These are phyloP conservation scores for Orbilia ellipsospora DNA, from an alignment of 2,329 filamentous ascomycete species.

Conservation along the genomic window DNA sequence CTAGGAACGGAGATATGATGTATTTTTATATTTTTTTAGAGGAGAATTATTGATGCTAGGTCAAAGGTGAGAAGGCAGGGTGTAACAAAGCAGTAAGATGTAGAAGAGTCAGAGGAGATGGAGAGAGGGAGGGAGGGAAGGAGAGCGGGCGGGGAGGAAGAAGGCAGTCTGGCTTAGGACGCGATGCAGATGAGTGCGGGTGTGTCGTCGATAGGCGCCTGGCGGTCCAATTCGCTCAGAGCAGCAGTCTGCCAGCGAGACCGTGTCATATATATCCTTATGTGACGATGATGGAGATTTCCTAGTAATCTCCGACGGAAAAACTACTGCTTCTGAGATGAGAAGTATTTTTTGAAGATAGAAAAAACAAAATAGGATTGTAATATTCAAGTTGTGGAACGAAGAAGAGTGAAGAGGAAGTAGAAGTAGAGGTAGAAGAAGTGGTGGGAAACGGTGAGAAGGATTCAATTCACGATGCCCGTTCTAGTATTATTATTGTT, in stretches of 20 bases:
- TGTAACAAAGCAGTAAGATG: neutral
- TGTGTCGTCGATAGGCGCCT: too few species aligned
- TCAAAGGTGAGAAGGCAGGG: neutral
- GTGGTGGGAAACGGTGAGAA: neutral
- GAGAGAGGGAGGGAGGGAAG: neutral
- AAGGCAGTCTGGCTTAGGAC: neutral
- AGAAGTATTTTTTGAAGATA: too few species aligned
- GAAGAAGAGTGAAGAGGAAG: neutral
- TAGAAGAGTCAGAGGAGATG: neutral
- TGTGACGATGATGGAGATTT: too few species aligned
- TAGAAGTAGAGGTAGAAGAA: neutral
- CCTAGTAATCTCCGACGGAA: too few species aligned
- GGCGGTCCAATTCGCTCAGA: neutral
- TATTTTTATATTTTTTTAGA: neutral
- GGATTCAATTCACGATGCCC: neutral
- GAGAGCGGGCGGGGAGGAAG: neutral
- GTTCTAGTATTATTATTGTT: too few species aligned
- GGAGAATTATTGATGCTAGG: neutral
- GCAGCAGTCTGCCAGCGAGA: too few species aligned
- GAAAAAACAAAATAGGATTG: too few species aligned
- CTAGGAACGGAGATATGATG: too few species aligned
- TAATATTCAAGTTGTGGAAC: too few species aligned
- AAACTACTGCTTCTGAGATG: too few species aligned
- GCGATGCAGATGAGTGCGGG: neutral
- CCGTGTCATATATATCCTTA: too few species aligned